These are phyloP conservation scores for Epichloe elymi DNA, from an alignment of 2,329 filamentous ascomycete genomes.

Conservation along the genomic window DNA sequence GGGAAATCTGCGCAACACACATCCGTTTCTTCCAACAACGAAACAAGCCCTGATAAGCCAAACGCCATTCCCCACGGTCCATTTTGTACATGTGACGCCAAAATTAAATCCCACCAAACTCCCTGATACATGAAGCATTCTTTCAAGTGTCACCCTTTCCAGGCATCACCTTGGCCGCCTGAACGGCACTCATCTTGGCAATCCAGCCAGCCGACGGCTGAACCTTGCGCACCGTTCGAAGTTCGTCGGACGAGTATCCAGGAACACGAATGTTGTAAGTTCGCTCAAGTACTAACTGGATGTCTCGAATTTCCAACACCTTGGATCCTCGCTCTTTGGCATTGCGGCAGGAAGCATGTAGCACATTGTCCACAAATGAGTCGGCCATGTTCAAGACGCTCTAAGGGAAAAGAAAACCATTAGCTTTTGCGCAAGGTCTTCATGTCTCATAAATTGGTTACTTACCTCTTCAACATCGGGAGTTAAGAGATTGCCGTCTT, in stretches of 20 bases:
- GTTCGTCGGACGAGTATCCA: slow-evolving; percentile 86
- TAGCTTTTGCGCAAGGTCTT: slow-evolving; percentile 8
- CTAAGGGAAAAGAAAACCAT: slow-evolving; percentile 28
- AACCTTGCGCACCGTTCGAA: slow-evolving; percentile 86
- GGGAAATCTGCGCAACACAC: neutral
- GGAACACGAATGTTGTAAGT: slow-evolving; percentile 88
- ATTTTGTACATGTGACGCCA: neutral
- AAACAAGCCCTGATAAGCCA: neutral
- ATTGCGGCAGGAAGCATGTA: slow-evolving; percentile 75
- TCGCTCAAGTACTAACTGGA: slow-evolving; percentile 71
- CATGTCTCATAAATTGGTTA: neutral
- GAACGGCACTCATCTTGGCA: slow-evolving; percentile 91
- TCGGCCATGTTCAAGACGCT: slow-evolving; percentile 82
- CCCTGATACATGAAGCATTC: neutral
- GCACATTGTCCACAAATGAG: slow-evolving; percentile 85
- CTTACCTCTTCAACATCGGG: slow-evolving; percentile 92
- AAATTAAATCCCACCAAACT: neutral
- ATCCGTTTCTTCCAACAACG: no score
- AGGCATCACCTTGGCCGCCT: slow-evolving; percentile 75
- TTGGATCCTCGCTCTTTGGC: slow-evolving; percentile 88
- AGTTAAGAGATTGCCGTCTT: slow-evolving; percentile 64
- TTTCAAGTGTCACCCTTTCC: slow-evolving; percentile 36
- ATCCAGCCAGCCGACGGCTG: slow-evolving; percentile 83
- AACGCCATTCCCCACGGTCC: neutral
- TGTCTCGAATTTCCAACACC: slow-evolving; percentile 76